phyloP scores from a whole-genome alignment of 2,329 filamentous ascomycete genomes.

The Ophiognomonia clavigignenti-juglandacearum region DNA sequence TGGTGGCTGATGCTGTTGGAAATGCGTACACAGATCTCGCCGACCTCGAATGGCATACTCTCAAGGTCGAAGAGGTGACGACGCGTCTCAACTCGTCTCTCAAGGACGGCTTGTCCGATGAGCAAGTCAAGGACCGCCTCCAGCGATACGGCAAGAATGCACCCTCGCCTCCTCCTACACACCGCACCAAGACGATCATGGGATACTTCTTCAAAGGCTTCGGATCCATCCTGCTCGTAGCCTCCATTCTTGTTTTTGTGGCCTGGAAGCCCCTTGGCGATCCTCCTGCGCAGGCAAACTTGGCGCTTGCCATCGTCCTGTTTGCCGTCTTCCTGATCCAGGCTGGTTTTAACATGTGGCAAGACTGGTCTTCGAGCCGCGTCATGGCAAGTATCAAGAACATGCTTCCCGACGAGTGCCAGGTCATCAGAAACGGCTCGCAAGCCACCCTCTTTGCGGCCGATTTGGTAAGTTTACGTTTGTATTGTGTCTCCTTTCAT shows the following conservation, averaged over 20 bases:
- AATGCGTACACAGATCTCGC: constrained; percentile 44
- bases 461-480: constrained; percentile 41
- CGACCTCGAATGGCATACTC: constrained; percentile 63
- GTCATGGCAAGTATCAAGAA: constrained; percentile 77
- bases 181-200: constrained; percentile 50
- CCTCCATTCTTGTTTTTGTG: constrained; percentile 68
- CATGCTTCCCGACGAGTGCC: constrained; percentile 72
- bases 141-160: constrained; percentile 62
- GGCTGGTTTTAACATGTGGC: constrained; percentile 65
- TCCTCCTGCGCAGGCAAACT: constrained; percentile 64
- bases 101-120: constrained; percentile 52
- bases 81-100: constrained; percentile 53
- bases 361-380: constrained; percentile 70
- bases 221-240: constrained; percentile 64
- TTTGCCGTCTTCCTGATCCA: constrained; percentile 65
- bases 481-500: no score
- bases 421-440: constrained; percentile 56
- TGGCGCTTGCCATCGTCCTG: constrained; percentile 69
- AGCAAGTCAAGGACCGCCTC: constrained; percentile 50
- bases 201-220: constrained; percentile 77
- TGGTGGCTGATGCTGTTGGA: no score
- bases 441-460: constrained; percentile 35
- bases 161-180: constrained; percentile 60
- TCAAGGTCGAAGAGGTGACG: constrained; percentile 53
- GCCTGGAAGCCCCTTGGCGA: constrained; percentile 71